Conservation (phyloP, 2,329 filamentous ascomycete species). For the Penicillium palitans region DNA sequence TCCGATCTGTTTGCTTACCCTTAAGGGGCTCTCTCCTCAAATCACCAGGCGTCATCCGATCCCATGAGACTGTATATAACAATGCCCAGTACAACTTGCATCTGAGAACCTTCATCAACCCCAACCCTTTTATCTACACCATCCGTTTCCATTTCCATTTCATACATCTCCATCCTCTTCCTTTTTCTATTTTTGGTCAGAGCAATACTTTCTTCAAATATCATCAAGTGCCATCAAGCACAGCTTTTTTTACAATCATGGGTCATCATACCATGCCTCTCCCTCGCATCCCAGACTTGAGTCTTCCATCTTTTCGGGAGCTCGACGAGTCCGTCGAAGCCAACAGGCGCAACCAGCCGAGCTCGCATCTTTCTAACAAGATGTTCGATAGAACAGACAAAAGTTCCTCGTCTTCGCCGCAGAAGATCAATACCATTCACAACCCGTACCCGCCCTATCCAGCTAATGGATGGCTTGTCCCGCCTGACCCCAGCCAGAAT, state of each 20-base stretch:
- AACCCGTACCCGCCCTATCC: constrained; percentile 1
- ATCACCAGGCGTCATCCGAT: neutral
- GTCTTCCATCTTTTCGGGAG: constrained; percentile 10
- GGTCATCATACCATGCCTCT: neutral
- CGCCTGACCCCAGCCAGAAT: constrained; percentile 10
- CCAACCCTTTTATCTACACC: constrained; percentile 6
- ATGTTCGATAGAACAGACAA: neutral
- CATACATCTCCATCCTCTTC: neutral
- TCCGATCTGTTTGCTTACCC: neutral
- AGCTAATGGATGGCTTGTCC: neutral
- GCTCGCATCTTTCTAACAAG: neutral
- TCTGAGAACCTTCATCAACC: constrained; percentile 12
- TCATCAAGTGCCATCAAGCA: neutral
- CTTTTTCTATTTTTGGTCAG: neutral
- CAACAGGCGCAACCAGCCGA: neutral
- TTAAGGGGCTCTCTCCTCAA: neutral
- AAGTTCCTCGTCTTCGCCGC: neutral
- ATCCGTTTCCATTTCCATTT: neutral
- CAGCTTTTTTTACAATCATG: neutral
- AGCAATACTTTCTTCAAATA: neutral
- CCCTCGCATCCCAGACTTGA: constrained; percentile 1
- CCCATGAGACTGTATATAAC: constrained; percentile 3
- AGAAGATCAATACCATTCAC: neutral
- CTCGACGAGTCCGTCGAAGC: constrained; percentile 4
- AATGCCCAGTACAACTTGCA: constrained; percentile 3